A percentile compares a stretch with the other conserved stretches of the same genome.
These are phyloP conservation scores for Zasmidium cellare DNA, from an alignment of 2,329 filamentous ascomycete species.

Conservation along the genomic window DNA sequence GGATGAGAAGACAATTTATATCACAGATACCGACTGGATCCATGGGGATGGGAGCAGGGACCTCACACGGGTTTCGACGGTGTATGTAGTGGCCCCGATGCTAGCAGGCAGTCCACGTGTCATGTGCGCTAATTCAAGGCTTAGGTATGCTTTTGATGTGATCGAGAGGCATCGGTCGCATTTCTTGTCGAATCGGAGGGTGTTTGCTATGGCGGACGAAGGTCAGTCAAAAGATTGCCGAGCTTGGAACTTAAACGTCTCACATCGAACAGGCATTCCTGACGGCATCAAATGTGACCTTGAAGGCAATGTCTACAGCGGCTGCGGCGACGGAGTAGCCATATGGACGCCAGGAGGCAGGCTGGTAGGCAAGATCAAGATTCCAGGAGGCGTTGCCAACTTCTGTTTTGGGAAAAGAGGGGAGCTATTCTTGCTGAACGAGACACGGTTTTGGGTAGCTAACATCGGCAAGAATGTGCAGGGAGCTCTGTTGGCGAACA, in stretches of 20 bases:
- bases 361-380: constrained; percentile 59
- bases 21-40: constrained; percentile 58
- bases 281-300: constrained; percentile 60
- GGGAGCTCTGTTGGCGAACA: constrained; percentile 29
- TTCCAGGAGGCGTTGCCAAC: constrained; percentile 42
- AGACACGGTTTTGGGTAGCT: constrained; percentile 28
- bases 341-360: constrained; percentile 54
- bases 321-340: constrained; percentile 56
- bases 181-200: constrained; percentile 27
- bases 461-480: constrained; percentile 18
- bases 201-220: constrained; percentile 32
- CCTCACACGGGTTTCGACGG: constrained; percentile 45
- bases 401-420: constrained; percentile 32
- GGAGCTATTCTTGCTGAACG: constrained; percentile 29
- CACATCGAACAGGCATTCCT: constrained; percentile 47
- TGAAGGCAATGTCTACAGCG: constrained; percentile 57
- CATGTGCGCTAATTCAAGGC: neutral
- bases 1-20: constrained; percentile 53
- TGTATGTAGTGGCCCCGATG: constrained; percentile 43
- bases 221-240: constrained; percentile 7
- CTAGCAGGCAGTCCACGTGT: constrained; percentile 6
- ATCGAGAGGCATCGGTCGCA: constrained; percentile 25
- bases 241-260: neutral
- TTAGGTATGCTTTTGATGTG: constrained; percentile 33
- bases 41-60: constrained; percentile 46